Percentiles rank a stretch among this genome's conserved stretches.
Evolutionary conservation across 208 protist genomes (phyloP).

Genomic region (Herpetomonas samuelpessoai): DNA sequence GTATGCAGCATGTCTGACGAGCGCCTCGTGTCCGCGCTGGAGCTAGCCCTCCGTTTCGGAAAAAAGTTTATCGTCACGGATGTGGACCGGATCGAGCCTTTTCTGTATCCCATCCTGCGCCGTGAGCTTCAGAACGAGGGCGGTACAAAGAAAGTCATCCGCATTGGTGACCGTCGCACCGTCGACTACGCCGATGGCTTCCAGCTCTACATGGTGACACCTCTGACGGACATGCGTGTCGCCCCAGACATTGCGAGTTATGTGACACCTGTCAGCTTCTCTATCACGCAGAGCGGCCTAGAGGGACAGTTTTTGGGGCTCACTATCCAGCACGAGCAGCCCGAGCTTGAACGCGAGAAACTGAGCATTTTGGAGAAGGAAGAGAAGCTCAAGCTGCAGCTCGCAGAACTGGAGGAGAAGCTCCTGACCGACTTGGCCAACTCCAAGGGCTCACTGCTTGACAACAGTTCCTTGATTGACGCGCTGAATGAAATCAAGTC

Average conservation of each 20-base stretch:
- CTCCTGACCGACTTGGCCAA: conserved; percentile 93
- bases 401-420: conserved; percentile 92
- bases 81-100: conserved; percentile 95
- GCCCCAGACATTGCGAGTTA: conserved; percentile 91
- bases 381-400: conserved; percentile 95
- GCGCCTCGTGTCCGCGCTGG: conserved; percentile 93
- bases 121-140: conserved; percentile 91
- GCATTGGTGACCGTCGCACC: conserved; percentile 96
- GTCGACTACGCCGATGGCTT: conserved; percentile 98
- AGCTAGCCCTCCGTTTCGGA: conserved; percentile 97
- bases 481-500: conserved; percentile 96
- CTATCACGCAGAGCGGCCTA: conserved; percentile 95
- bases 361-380: conserved; percentile 92
- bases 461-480: conserved; percentile 94
- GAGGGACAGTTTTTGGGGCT: conserved; percentile 96
- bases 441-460: conserved; percentile 94
- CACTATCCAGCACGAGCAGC: conserved; percentile 97
- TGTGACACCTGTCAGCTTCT: conserved; percentile 96
- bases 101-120: conserved; percentile 95
- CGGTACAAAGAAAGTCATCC: conserved; percentile 88
- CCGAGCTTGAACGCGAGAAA: conserved; percentile 95
- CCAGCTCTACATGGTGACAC: conserved; percentile 94
- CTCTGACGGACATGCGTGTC: conserved; percentile 84
- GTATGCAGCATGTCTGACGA: conserved; percentile 90
- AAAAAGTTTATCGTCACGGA: conserved; percentile 97